Evolutionary conservation across 805 yeast species (phyloP), one percentile per base, ranked within the genome.

Genomic region (Myxozyma neglecta): DNA sequence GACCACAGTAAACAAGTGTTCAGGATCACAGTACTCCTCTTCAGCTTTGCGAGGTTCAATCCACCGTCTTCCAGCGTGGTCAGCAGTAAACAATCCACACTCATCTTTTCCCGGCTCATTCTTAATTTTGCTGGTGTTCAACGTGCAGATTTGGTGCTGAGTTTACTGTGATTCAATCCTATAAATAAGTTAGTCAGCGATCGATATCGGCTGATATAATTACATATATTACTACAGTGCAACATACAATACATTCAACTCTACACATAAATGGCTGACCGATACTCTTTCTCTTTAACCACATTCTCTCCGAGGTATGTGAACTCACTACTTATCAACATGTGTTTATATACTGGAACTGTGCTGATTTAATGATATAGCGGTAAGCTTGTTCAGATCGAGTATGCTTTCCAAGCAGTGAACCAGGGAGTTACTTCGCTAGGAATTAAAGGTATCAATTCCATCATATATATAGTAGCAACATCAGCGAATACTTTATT

Each of bases 341-440:
- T n/a, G n/a, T n/a, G n/a, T n/a, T n/a, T n/a, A n/a, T n/a, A n/a
- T n/a, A n/a, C n/a, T n/a, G n/a, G n/a, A 45, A 49, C 37, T 18
- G 46, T 10, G 43, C 36, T 40, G 40, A 20, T 39, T 37, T 20
- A 29, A 18, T 13, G 29, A 44, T 56, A 45, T 71, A 90, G 96
- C 76, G 99, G 99, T 69, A 94, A 94, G 80, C 84, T 94, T 68
- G 97, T 92, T 53, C 99, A 94, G 79, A 94, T 94, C 70, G 99
- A 94, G 75, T 93, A 94, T 75, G 99, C 99, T 16, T 81, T 94
- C 70, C 92, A 93, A 69, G 98, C 97, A 0, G 99, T 94, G 48
- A 94, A 93, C 72, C 97, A 91, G 74, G 99, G 99, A 75, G 97
- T 94, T 55, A 92, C 98, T 11, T 89, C 98, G 1, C 82, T 94